These are phyloP conservation scores for Scopulariopsis brevicaulis DNA, from an alignment of 2,329 filamentous ascomycete species.

Conservation along the genomic window DNA sequence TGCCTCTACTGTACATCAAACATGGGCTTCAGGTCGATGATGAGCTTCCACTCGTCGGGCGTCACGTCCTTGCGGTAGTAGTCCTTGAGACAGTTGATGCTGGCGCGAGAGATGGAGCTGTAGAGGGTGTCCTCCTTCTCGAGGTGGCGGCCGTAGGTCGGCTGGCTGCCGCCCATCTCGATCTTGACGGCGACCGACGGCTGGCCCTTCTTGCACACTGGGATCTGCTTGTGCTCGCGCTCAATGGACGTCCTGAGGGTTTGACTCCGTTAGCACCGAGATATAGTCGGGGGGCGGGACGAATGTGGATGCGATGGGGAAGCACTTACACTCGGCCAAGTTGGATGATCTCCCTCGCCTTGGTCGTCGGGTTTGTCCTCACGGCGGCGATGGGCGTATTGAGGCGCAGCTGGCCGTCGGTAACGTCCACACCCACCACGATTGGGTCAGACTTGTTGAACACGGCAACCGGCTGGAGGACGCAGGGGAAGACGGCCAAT, in stretches of 20 bases:
- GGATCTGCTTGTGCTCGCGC: conserved; percentile 91
- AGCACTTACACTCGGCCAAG: conserved; percentile 83
- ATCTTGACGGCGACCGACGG: conserved; percentile 98
- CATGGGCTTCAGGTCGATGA: conserved; percentile 88
- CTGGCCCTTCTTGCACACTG: conserved; percentile 86
- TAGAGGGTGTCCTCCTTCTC: conserved; percentile 87
- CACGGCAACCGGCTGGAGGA: conserved; percentile 77
- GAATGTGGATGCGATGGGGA: neutral
- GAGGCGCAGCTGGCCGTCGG: conserved; percentile 77
- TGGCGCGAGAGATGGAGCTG: conserved; percentile 73
- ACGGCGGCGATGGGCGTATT: conserved; percentile 86
- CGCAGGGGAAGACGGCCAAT: conserved; percentile 92
- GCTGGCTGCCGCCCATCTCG: conserved; percentile 84
- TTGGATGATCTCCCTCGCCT: conserved; percentile 70
- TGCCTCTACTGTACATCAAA: conserved; percentile 67
- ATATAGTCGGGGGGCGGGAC: neutral
- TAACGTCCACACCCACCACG: conserved; percentile 86
- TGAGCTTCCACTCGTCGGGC: conserved; percentile 88
- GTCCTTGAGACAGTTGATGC: conserved; percentile 92
- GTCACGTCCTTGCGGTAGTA: conserved; percentile 81
- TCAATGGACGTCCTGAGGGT: conserved; percentile 75
- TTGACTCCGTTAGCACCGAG: neutral
- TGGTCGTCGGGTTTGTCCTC: conserved; percentile 68
- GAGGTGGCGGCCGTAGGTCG: conserved; percentile 85
- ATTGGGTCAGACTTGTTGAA: conserved; percentile 99